Conservation (phyloP, 2,329 filamentous ascomycete genomes). For the Pseudocercospora musae region DNA sequence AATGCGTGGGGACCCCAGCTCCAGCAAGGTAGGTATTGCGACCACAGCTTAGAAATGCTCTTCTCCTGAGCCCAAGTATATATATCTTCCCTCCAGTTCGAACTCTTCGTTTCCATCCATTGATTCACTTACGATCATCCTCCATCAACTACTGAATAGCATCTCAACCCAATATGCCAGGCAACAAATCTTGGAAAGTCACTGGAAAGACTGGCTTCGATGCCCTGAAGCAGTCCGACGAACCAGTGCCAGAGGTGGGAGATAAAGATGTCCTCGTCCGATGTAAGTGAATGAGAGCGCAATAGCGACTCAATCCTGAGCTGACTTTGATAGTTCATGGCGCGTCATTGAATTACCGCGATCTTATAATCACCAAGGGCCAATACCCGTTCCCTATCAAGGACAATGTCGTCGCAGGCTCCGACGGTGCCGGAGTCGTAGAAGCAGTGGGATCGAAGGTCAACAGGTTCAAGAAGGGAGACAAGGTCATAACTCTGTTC, state of each 20-base stretch:
- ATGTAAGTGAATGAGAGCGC: slow-evolving; percentile 35
- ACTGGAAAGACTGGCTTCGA: slow-evolving; percentile 58
- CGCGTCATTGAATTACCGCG: slow-evolving; percentile 50
- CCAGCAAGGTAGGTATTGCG: slow-evolving; percentile 6
- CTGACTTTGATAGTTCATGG: slow-evolving; percentile 41
- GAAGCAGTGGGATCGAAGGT: slow-evolving; percentile 56
- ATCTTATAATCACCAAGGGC: slow-evolving; percentile 48
- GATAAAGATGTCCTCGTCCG: slow-evolving; percentile 72
- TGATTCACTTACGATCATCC: neutral
- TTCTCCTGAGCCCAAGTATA: neutral
- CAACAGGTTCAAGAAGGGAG: slow-evolving; percentile 54
- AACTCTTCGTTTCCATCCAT: neutral
- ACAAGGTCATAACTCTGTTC: slow-evolving; percentile 63
- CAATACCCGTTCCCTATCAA: slow-evolving; percentile 45
- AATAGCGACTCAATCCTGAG: too few species aligned
- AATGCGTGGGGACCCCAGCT: neutral
- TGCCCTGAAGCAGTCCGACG: slow-evolving; percentile 54
- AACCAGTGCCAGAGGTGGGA: slow-evolving; percentile 58
- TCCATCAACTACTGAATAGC: neutral
- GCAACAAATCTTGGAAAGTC: slow-evolving; percentile 50
- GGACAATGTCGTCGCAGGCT: slow-evolving; percentile 45
- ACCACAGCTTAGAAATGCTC: slow-evolving; percentile 11
- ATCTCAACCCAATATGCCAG: slow-evolving; percentile 14
- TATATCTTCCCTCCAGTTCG: neutral
- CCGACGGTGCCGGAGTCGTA: slow-evolving; percentile 53